These are phyloP conservation scores for Gliomastix tumulicola DNA, from an alignment of 2,329 filamentous ascomycete genomes.

Conservation along the genomic window DNA sequence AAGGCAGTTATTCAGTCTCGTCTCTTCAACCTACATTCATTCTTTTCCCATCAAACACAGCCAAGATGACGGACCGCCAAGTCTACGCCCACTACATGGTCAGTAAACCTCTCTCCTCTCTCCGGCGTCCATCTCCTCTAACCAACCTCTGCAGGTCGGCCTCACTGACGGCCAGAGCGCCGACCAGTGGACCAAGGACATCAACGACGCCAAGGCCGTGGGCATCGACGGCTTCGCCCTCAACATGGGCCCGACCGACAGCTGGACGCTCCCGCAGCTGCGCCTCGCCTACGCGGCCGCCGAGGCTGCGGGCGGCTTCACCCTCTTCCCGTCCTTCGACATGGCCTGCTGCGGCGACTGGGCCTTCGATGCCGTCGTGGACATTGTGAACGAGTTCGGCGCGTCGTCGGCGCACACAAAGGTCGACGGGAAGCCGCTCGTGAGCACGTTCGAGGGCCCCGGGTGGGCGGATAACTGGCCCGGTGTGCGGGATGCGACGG, in stretches of 20 bases:
- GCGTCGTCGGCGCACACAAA: constrained; percentile 16
- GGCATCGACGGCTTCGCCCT: constrained; percentile 34
- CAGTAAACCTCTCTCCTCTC: neutral
- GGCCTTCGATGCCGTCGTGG: constrained; percentile 14
- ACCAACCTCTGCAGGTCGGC: constrained; percentile 12
- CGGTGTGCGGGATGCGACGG: constrained; percentile 24
- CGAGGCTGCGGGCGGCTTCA: constrained; percentile 14
- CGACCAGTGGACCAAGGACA: constrained; percentile 22
- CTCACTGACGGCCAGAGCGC: constrained; percentile 19
- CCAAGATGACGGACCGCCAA: constrained; percentile 6
- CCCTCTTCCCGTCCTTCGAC: constrained; percentile 34
- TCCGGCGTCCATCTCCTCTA: neutral
- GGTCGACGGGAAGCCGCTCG: constrained; percentile 27
- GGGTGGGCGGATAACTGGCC: constrained; percentile 32
- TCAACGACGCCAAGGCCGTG: constrained; percentile 21
- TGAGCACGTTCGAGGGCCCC: constrained; percentile 44
- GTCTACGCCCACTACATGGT: constrained; percentile 23
- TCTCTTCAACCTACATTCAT: too few species aligned
- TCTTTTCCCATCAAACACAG: neutral
- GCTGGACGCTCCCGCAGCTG: constrained; percentile 21
- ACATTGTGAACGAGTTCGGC: constrained; percentile 15
- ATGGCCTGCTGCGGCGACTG: constrained; percentile 20
- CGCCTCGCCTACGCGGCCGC: constrained; percentile 17
- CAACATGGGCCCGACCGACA: constrained; percentile 25
- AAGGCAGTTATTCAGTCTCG: too few species aligned